Percentiles rank a stretch among this genome's conserved stretches.
Evolutionary conservation across 2,329 filamentous ascomycete genomes (phyloP).

Genomic region (Stemphylium beticola): DNA sequence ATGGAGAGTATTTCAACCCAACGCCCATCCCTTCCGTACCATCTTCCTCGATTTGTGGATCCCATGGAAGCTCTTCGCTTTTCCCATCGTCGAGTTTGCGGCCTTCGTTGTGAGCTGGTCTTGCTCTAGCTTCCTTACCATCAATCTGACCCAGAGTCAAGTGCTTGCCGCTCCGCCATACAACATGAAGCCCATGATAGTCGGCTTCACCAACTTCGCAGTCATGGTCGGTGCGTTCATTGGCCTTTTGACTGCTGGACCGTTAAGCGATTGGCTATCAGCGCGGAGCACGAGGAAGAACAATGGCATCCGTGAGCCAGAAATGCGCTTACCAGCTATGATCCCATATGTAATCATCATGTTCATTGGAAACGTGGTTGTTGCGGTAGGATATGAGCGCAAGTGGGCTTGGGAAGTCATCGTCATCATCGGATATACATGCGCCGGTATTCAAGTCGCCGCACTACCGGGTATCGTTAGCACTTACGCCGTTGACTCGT

Average conservation of each 20-base stretch:
- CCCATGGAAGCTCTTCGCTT: slow-evolving; percentile 67
- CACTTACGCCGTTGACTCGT: slow-evolving; percentile 67
- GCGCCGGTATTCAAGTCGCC: slow-evolving; percentile 64
- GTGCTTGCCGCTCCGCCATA: slow-evolving; percentile 63
- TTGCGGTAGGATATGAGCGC: slow-evolving; percentile 60
- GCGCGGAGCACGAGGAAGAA: slow-evolving; percentile 61
- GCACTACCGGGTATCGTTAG: slow-evolving; percentile 65
- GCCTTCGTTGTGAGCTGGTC: slow-evolving; percentile 68
- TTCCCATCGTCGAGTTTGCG: slow-evolving; percentile 68
- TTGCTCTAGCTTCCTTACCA: slow-evolving; percentile 62
- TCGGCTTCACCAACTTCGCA: slow-evolving; percentile 65
- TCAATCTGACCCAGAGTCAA: slow-evolving; percentile 66
- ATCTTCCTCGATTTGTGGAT: slow-evolving; percentile 64
- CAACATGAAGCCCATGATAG: slow-evolving; percentile 57
- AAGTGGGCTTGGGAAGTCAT: slow-evolving; percentile 63
- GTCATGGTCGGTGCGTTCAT: slow-evolving; percentile 61
- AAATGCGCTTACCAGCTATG: slow-evolving; percentile 64
- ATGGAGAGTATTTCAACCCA: slow-evolving; percentile 61
- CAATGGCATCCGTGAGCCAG: slow-evolving; percentile 62
- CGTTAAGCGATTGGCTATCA: slow-evolving; percentile 63
- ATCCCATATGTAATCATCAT: slow-evolving; percentile 64
- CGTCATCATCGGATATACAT: slow-evolving; percentile 64
- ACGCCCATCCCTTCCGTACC: slow-evolving; percentile 53
- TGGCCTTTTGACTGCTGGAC: slow-evolving; percentile 62
- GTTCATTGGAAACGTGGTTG: slow-evolving; percentile 64